Evolutionary conservation across 371 early-diverging fungal species (phyloP).

Genomic region (Coemansia sp.): DNA sequence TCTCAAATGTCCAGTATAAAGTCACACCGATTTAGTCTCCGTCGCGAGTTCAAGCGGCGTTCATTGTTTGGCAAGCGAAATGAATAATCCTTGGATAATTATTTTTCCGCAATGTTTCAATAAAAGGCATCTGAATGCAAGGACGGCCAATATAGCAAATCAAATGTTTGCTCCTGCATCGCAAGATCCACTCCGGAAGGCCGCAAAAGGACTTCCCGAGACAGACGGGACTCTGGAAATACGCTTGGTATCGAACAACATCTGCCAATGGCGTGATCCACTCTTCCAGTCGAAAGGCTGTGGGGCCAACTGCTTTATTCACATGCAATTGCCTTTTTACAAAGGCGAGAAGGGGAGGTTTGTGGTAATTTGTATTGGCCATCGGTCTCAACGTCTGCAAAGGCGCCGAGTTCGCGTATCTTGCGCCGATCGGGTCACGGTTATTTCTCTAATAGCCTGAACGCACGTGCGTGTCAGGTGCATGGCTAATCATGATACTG

Average conservation of each 20-base stretch:
- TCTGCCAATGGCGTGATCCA: conserved; percentile 3
- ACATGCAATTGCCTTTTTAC: not conserved
- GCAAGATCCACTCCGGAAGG: not conserved
- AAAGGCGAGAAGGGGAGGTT: too few species aligned
- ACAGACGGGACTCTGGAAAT: not conserved
- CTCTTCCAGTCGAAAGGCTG: not conserved
- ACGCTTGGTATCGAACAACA: not conserved
- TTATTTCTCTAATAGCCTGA: not conserved
- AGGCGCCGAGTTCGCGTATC: not conserved
- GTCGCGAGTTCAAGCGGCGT: conserved; percentile 27
- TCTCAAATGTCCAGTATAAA: not conserved
- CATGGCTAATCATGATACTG: not conserved
- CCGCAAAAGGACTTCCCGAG: not conserved
- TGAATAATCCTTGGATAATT: not conserved
- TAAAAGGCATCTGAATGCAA: not conserved
- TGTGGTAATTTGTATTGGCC: too few species aligned
- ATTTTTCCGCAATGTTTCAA: not conserved
- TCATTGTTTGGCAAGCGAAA: conserved; percentile 32
- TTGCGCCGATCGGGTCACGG: not conserved
- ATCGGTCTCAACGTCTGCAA: not conserved
- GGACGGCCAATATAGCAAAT: not conserved
- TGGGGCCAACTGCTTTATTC: not conserved
- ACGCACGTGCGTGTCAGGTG: not conserved
- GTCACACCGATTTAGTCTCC: conserved; percentile 26
- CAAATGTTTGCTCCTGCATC: not conserved